Percentiles rank a stretch among this genome's conserved stretches.
Evolutionary conservation across 352 stramenopile species (phyloP).

Genomic region (Globisporangium irregulare): DNA sequence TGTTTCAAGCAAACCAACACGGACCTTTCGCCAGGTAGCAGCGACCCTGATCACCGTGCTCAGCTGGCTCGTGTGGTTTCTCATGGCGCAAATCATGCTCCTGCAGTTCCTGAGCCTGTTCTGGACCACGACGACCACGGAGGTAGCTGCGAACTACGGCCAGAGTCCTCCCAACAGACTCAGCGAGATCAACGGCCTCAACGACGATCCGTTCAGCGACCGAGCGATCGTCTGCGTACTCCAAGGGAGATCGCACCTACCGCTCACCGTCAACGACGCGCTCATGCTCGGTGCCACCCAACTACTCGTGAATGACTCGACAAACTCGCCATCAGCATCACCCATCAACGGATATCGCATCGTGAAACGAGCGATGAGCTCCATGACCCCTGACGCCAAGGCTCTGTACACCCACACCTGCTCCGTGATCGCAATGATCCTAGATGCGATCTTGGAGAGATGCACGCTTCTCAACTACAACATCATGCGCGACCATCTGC

Average conservation of each 20-base stretch:
- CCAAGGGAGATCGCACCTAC: no score
- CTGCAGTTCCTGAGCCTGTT: background rate
- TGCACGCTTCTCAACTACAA: slow-evolving; percentile 23
- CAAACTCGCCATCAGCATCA: no score
- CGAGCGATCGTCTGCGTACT: no score
- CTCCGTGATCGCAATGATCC: slow-evolving; percentile 15
- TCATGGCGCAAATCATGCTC: background rate
- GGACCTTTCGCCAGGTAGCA: no score
- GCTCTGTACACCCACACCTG: slow-evolving; percentile 6
- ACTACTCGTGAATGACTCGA: no score
- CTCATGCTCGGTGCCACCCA: no score
- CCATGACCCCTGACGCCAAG: background rate
- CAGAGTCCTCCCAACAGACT: background rate
- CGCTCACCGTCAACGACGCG: no score
- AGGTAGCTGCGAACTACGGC: background rate
- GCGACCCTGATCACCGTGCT: background rate
- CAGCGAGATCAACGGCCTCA: no score
- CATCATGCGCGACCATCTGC: slow-evolving; percentile 21
- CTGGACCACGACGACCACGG: background rate
- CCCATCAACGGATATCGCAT: no score
- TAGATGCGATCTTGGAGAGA: slow-evolving; percentile 21
- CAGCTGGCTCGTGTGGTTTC: background rate
- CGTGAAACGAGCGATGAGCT: no score
- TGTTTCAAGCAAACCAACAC: no score
- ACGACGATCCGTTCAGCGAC: no score